phyloP scores from a whole-genome alignment of 2,329 filamentous ascomycete species.

The Sporothrix phasma region DNA sequence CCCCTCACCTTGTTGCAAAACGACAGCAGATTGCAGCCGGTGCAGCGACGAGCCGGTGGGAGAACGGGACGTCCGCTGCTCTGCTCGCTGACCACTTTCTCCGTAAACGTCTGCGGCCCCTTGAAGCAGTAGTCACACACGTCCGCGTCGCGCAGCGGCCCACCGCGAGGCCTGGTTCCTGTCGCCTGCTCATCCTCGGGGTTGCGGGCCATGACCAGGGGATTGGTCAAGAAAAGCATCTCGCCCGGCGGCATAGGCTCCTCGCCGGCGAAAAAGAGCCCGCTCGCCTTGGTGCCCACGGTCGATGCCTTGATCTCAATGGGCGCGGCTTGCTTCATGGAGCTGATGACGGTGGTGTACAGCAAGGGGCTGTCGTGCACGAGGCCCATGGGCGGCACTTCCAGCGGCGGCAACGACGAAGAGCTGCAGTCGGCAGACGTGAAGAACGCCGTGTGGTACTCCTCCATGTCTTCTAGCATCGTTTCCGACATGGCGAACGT shows the following conservation, averaged over 20 bases:
- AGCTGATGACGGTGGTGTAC: slow-evolving; percentile 1
- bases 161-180: neutral
- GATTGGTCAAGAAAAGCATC: slow-evolving; percentile 10
- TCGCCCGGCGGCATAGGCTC: neutral
- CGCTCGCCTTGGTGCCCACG: slow-evolving; percentile 7
- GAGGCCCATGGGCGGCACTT: neutral
- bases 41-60: slow-evolving; percentile 16
- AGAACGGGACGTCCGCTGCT: slow-evolving; percentile 4
- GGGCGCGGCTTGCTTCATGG: slow-evolving; percentile 8
- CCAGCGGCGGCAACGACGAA: slow-evolving; percentile 3
- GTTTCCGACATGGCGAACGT: neutral
- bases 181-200: neutral
- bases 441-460: neutral
- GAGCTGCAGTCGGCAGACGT: slow-evolving; percentile 1
- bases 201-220: slow-evolving; percentile 7
- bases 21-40: slow-evolving; percentile 21
- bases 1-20: slow-evolving; percentile 24
- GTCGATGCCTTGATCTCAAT: slow-evolving; percentile 3
- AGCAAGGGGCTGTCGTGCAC: neutral
- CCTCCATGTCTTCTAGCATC: slow-evolving; percentile 3
- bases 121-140: slow-evolving; percentile 25
- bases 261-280: neutral
- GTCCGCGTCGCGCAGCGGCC: neutral
- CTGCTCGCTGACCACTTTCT: slow-evolving; percentile 11
- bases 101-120: slow-evolving; percentile 13